These are phyloP conservation scores for Xylaria sp. DNA, from an alignment of 2,329 filamentous ascomycete genomes.

Conservation along the genomic window DNA sequence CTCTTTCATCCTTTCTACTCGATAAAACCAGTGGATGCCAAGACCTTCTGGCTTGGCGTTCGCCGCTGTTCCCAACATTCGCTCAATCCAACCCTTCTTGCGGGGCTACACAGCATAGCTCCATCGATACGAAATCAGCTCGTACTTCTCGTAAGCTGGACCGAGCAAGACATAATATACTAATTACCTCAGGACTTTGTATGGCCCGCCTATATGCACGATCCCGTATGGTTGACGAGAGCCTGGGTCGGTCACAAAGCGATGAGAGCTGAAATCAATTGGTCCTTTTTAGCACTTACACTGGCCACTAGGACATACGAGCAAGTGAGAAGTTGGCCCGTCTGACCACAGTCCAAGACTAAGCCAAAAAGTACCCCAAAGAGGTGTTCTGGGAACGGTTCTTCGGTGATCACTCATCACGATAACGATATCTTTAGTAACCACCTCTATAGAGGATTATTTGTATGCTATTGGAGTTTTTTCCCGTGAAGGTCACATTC, in stretches of 20 bases:
- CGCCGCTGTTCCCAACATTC: background rate
- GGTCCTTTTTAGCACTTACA: background rate
- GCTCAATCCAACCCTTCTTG: background rate
- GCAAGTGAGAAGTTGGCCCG: background rate
- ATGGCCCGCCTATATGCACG: background rate
- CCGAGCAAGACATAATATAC: constrained; percentile 3
- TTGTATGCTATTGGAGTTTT: background rate
- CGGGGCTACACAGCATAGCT: background rate
- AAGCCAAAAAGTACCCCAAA: background rate
- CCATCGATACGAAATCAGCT: constrained; percentile 11
- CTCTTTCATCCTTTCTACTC: background rate
- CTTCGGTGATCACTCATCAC: background rate
- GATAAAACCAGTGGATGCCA: background rate
- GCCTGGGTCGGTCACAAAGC: background rate
- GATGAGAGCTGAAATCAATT: background rate
- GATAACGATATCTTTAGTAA: background rate
- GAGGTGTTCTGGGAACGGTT: background rate
- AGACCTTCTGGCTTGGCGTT: background rate
- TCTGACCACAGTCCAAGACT: background rate
- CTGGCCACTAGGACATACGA: background rate
- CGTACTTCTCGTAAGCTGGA: background rate
- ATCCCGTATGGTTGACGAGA: background rate
- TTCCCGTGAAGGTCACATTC: background rate
- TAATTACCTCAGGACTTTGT: background rate
- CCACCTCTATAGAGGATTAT: background rate